Base-by-base conservation (phyloP, 768 basidiomycete species). In the Pholiota molesta region DNA sequence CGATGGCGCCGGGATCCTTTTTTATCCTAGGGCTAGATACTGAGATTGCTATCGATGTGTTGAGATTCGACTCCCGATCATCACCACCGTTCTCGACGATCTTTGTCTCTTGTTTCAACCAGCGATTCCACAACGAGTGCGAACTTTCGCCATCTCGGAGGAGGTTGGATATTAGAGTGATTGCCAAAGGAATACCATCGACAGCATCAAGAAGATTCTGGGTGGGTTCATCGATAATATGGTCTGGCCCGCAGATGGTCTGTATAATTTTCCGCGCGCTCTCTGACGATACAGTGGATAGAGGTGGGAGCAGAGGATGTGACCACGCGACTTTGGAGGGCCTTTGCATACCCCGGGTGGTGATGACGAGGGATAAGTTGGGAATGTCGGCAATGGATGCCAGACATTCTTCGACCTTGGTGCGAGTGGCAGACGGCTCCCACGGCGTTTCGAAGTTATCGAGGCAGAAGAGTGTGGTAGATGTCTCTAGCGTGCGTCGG, bases 371-470 rank as follows among this genome's bases (percentile, higher is more conserved):
- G 1, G 70, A 63, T 3, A 72, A 56, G 16, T 62, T 68, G 1
- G 31, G 16, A 21, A 73, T 59, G 5, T 66, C 62, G 9, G 66
- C 65, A 1, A 74, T 59, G 13, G 71, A 65, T 13, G 52, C 44
- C 9, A 76, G 63, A 8, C 75, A 42, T 1, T 37, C 31, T 62
- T 77, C 75, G 2, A 74, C 61, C 1, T 66, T 69, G 3, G 69
- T 59, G 10, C 69, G 68, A 26, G 63, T 67, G 10, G 63, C 54
- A n/a, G 64, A 61, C 5, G 69, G 59, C 44, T 75, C 73, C 74
- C 74, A 77, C 0, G 70, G 66, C 3, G 74, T 74, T 62, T 77
- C 76, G 8, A 77, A 71, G 54, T 77, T 77, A 52, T 77, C 75
- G 7, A 77, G 61, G n/a, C 72, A 66, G 44, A 77, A 33, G 9